Conservation (phyloP, 345 rosid genomes). For the Balakata baccata region DNA sequence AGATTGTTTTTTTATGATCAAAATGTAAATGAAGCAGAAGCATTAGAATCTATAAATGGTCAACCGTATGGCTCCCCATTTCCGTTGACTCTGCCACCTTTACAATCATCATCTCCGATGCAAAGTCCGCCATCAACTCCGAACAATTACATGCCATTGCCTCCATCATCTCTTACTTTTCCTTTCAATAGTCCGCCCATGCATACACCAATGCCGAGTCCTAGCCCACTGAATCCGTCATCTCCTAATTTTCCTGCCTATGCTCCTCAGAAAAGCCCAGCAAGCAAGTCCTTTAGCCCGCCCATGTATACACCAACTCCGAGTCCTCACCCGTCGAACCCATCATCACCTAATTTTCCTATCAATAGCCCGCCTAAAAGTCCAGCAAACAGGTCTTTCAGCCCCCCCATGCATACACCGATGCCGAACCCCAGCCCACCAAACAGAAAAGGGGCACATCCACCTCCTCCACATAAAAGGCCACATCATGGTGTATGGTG, state of each 20-base stretch:
- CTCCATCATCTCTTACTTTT: constrained; percentile 13
- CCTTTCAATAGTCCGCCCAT: constrained; percentile 9
- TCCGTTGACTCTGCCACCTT: constrained; percentile 27
- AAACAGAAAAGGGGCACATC: background rate
- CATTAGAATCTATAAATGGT: background rate
- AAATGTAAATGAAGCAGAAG: background rate
- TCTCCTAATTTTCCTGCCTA: background rate
- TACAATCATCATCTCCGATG: constrained; percentile 15
- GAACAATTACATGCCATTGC: background rate
- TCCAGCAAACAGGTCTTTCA: background rate
- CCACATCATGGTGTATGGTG: constrained; percentile 35
- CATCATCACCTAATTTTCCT: background rate
- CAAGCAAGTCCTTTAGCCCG: background rate
- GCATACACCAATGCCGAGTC: background rate
- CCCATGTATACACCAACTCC: background rate
- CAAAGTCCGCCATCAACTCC: constrained; percentile 18
- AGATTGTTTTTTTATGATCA: constrained; percentile 12
- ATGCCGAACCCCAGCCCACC: constrained; percentile 13
- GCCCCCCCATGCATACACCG: constrained; percentile 21
- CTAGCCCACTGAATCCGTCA: constrained; percentile 23
- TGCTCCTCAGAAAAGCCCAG: too few species aligned
- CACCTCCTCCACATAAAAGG: constrained; percentile 24
- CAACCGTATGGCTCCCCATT: constrained; percentile 10
- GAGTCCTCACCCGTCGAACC: background rate
- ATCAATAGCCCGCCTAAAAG: too few species aligned